Evolutionary conservation across 192 early-diverging fungal genomes (phyloP), one percentile per base, ranked within the genome.

Genomic region (Powellomyces hirtus): DNA sequence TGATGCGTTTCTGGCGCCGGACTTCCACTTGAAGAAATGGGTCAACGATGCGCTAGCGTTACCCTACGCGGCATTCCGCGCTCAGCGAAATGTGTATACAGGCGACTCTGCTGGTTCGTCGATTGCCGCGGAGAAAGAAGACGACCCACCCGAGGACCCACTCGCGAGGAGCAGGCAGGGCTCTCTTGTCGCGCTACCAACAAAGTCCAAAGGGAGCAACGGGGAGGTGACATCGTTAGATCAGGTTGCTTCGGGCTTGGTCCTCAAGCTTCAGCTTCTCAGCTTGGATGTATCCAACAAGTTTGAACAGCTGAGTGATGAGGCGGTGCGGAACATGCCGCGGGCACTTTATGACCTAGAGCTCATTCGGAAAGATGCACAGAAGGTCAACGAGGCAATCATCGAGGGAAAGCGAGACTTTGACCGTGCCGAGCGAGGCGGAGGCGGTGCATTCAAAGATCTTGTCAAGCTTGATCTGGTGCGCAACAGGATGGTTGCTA

Each of bases 11-110:
- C 38, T 50, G 14, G 35, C 40, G n/a, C 49, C 52, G 40, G 80
- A 83, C 18, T 89, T 90, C 70, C 72, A 89, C 44, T 73, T 88
- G 35, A 90, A 89, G 70, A 61, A 61, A 29, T 90, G 89, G 89
- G 84, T 90, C 55, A 90, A 90, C 61, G 45, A 58, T 18, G 75
- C 77, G 0, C 66, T 89, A 0, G 60, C 67, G 4, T 27, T 18
- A 27, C 53, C 53, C 26, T 26, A 27, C 31, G 5, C 27, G 4
- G 53, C 27, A 6, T 30, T 29, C 3, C 22, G 53, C 5, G 22
- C 3, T 2, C 53, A 56, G 53, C 53, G 14, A 27, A 14, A 4
- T 7, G 26, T 18, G 26, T 13, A 10, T n/a, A 42, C 40, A 10
- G 40, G n/a, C 40, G 40, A 42, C 40, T n/a, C 40, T 42, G 13